phyloP scores from a whole-genome alignment of 306 rosid species.

The Neltuma alba region DNA sequence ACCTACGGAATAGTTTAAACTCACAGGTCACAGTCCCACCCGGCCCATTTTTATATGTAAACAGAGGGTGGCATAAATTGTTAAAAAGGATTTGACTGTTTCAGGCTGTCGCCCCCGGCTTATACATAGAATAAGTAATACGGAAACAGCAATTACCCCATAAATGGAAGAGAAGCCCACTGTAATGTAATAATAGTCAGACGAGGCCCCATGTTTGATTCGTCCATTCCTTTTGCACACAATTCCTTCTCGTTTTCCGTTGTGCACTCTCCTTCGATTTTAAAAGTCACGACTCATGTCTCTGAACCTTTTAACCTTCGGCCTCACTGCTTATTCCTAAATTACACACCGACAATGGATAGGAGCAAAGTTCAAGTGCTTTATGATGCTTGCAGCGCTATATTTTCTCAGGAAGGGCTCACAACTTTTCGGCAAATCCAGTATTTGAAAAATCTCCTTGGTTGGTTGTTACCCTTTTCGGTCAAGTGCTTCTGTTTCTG shows the following conservation, averaged over 20 bases:
- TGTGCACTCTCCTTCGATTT: slow-evolving; percentile 20
- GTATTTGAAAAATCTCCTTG: slow-evolving; percentile 44
- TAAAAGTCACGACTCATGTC: background rate
- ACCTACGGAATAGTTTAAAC: background rate
- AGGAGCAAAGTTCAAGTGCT: slow-evolving; percentile 57
- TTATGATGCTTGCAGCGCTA: slow-evolving; percentile 46
- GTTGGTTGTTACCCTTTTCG: slow-evolving; percentile 24
- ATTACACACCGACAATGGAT: slow-evolving; percentile 25
- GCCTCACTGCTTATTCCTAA: background rate
- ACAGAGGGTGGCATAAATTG: slow-evolving; percentile 36
- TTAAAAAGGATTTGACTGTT: slow-evolving; percentile 21
- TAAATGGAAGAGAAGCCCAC: slow-evolving; percentile 36
- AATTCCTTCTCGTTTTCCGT: slow-evolving; percentile 7
- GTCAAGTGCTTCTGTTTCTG: slow-evolving; percentile 13
- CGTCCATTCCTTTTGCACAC: background rate
- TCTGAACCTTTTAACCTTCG: slow-evolving; percentile 3
- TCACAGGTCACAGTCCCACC: background rate
- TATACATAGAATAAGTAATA: background rate
- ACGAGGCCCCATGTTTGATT: slow-evolving; percentile 45
- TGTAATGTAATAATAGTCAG: slow-evolving; percentile 36
- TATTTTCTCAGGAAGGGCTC: slow-evolving; percentile 46
- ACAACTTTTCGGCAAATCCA: slow-evolving; percentile 59
- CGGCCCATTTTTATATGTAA: slow-evolving; percentile 39
- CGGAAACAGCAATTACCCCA: background rate
- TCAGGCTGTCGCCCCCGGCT: slow-evolving; percentile 32